These are phyloP conservation scores for Fusarium anguioides DNA, from an alignment of 2,329 filamentous ascomycete genomes.

Conservation along the genomic window DNA sequence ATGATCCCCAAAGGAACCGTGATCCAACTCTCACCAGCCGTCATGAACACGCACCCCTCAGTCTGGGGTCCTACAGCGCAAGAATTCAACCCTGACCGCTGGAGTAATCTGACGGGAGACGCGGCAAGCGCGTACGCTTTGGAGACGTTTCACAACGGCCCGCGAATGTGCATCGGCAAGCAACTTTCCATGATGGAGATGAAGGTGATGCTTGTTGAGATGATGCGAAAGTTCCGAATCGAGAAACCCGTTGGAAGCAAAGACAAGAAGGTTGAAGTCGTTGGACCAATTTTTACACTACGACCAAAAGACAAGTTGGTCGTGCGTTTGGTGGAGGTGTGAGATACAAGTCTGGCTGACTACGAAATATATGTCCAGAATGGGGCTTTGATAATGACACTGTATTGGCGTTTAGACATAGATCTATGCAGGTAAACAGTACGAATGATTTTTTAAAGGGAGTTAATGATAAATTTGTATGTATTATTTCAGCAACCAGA, in stretches of 20 bases:
- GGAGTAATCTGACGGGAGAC: conserved; percentile 46
- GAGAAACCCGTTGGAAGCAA: conserved; percentile 31
- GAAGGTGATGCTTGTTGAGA: conserved; percentile 51
- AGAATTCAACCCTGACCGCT: conserved; percentile 53
- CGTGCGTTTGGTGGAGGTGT: conserved; percentile 32
- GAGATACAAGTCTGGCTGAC: background rate
- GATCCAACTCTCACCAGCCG: conserved; percentile 51
- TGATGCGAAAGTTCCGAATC: conserved; percentile 49
- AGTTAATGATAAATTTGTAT: background rate
- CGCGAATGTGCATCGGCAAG: conserved; percentile 54
- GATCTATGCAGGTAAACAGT: background rate
- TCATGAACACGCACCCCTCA: conserved; percentile 50
- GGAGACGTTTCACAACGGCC: conserved; percentile 52
- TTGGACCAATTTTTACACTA: conserved; percentile 42
- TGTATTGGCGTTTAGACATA: background rate
- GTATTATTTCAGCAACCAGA: background rate
- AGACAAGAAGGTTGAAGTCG: conserved; percentile 37
- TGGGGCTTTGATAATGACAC: background rate
- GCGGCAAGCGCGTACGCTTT: conserved; percentile 48
- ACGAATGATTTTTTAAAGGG: background rate
- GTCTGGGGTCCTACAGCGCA: conserved; percentile 54
- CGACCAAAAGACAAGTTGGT: conserved; percentile 45
- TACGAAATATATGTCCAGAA: background rate
- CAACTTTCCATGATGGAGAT: conserved; percentile 52
- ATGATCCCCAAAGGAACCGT: conserved; percentile 54